Evolutionary conservation across 345 rosid genomes (phyloP).

Genomic region (Bretschneidera sinensis): DNA sequence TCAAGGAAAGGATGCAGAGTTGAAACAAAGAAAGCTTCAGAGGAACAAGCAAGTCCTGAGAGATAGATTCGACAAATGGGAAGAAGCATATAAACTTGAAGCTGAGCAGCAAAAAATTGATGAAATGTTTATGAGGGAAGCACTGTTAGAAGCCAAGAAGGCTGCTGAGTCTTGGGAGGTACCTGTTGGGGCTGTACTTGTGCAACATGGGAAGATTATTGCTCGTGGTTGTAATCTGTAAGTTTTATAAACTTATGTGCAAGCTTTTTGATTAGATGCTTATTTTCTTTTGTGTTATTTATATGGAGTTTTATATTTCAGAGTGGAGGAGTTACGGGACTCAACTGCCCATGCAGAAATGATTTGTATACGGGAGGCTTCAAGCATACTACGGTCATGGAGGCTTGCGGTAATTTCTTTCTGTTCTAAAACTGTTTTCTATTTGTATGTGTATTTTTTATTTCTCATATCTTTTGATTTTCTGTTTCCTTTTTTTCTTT

Average conservation of each 20-base stretch:
- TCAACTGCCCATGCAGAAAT: constrained; percentile 98
- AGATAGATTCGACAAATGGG: constrained; percentile 95
- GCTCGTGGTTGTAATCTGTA: constrained; percentile 94
- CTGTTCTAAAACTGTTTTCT: constrained; percentile 1
- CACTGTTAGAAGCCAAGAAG: constrained; percentile 81
- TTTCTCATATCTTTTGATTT: not conserved
- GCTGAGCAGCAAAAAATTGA: constrained; percentile 64
- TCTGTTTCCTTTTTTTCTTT: not conserved
- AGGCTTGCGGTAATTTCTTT: constrained; percentile 71
- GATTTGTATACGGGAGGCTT: constrained; percentile 91
- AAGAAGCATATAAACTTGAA: constrained; percentile 75
- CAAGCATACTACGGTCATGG: constrained; percentile 69
- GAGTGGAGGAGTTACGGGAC: constrained; percentile 93
- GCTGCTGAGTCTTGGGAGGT: constrained; percentile 99
- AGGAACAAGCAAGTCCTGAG: constrained; percentile 59
- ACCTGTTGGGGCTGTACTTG: constrained; percentile 94
- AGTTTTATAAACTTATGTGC: constrained; percentile 27
- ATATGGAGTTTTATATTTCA: constrained; percentile 30
- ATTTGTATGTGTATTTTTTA: not conserved
- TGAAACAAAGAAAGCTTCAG: constrained; percentile 67
- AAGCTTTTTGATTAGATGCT: constrained; percentile 1
- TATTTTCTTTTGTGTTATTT: constrained; percentile 13
- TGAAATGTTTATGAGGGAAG: constrained; percentile 95
- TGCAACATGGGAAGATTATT: constrained; percentile 79
- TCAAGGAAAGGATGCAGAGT: constrained; percentile 30